Evolutionary conservation across 2,329 filamentous ascomycete genomes (phyloP), one percentile per base, ranked within the genome.

Genomic region (Lizonia empirigonia): DNA sequence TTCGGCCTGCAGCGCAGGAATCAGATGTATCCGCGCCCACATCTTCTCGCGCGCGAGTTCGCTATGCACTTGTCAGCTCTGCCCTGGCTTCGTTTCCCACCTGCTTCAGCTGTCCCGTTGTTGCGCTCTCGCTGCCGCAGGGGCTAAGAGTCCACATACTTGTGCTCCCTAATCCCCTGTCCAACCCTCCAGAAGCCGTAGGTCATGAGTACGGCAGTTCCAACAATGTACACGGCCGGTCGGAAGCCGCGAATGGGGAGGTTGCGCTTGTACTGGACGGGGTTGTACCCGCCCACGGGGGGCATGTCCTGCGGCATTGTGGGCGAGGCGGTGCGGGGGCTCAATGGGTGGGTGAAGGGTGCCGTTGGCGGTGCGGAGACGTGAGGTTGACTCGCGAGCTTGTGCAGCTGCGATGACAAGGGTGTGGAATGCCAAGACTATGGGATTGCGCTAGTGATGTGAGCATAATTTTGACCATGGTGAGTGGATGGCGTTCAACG

Each of bases 231-330:
- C 56, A 86, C 84, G 39, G 86, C 82, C 15, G 94, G 93, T 54
- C 89, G 87, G 83, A 97, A 96, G 65, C 93, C 93, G 70, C 88
- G 88, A 59, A 89, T 86, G 59, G 94, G 94, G 57, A 99, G 81
- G 79, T 97, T 97, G 77, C 94, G 89, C 86, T 96, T 96, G 83
- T 97, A 99, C 80, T 99, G 94, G 63, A 99, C 88, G 76, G 93
- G 88, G 76, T 86, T 88, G 78, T 99, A 99, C 82, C 94, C 94
- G 81, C 93, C 94, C 72, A 78, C 76, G 67, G 94, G 94, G 80
- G 94, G 94, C 85, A 99, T 90, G 82, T 99, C 94, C 84, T 97
- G 92, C 81, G 89, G 87, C 93, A 97, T 97, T 72, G 62, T 86
- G 81, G 56, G 60, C 52, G 55, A 47, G 60, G 56, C 42, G 56